Conservation (phyloP, 441 rosid genomes). For the California macrophylla region DNA sequence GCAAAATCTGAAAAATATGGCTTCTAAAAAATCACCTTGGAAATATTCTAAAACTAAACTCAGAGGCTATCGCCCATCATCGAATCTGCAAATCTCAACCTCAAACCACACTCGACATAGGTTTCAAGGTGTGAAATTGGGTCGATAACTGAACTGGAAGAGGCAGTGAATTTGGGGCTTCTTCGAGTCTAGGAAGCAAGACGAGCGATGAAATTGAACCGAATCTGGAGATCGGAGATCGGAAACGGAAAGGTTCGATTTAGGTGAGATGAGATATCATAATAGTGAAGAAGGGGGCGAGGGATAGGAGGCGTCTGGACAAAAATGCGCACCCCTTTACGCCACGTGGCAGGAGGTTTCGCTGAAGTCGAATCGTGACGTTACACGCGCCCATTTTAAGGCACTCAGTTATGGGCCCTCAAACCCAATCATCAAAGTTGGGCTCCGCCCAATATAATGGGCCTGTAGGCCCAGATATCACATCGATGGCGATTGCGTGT, state of each 20-base stretch:
- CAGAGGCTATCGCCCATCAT: background rate
- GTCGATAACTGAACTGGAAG: background rate
- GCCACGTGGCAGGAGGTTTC: background rate
- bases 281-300: background rate
- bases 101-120: background rate
- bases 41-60: background rate
- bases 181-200: background rate
- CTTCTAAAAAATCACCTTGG: background rate
- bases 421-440: too few species aligned
- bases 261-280: background rate
- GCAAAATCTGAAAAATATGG: too few species aligned
- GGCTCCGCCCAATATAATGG: background rate
- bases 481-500: background rate
- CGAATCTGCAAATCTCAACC: background rate
- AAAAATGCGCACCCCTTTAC: slow-evolving; percentile 2
- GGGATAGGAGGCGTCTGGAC: background rate
- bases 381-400: background rate
- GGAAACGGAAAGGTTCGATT: background rate
- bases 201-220: background rate
- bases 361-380: background rate
- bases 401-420: too few species aligned
- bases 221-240: background rate
- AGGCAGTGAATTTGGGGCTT: background rate
- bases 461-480: background rate
- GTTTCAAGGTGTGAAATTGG: background rate